A percentile compares a stretch with the other conserved stretches of the same genome.
Conservation (phyloP, 495 filamentous ascomycete genomes). For the Daldinia concentrica region DNA sequence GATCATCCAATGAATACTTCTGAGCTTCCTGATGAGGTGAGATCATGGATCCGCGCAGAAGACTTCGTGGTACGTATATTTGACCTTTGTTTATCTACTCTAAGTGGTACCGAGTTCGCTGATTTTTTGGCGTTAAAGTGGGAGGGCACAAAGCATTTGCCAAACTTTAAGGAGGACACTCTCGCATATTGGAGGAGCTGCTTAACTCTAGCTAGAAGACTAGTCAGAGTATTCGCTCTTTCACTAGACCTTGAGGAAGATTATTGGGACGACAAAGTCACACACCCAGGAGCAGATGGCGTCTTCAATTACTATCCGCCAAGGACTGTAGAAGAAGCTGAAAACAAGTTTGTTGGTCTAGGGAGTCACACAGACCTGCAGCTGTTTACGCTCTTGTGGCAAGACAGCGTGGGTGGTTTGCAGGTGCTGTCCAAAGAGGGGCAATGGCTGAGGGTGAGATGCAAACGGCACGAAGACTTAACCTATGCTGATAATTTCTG, state of each 20-base stretch:
- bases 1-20: conserved; percentile 49
- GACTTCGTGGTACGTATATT: conserved; percentile 49
- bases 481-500: conserved; percentile 11
- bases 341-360: conserved; percentile 55
- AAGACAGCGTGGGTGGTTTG: conserved; percentile 62
- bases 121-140: conserved; percentile 46
- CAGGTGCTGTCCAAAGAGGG: conserved; percentile 62
- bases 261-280: conserved; percentile 62
- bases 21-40: conserved; percentile 49
- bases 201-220: conserved; percentile 56
- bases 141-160: conserved; percentile 59
- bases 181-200: conserved; percentile 59
- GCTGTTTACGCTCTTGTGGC: conserved; percentile 66
- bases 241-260: conserved; percentile 58
- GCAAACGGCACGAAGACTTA: conserved; percentile 7
- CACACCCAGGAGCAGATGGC: conserved; percentile 58
- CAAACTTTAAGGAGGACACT: conserved; percentile 57
- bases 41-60: conserved; percentile 51
- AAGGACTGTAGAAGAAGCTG: conserved; percentile 48
- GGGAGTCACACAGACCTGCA: conserved; percentile 69
- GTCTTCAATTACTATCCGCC: conserved; percentile 63
- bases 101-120: neutral
- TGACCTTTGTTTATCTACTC: neutral
- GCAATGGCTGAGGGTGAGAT: conserved; percentile 61
- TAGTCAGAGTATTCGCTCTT: conserved; percentile 61